These are phyloP conservation scores for Eucalyptus polyanthemos DNA, from an alignment of 345 rosid genomes.

Conservation along the genomic window DNA sequence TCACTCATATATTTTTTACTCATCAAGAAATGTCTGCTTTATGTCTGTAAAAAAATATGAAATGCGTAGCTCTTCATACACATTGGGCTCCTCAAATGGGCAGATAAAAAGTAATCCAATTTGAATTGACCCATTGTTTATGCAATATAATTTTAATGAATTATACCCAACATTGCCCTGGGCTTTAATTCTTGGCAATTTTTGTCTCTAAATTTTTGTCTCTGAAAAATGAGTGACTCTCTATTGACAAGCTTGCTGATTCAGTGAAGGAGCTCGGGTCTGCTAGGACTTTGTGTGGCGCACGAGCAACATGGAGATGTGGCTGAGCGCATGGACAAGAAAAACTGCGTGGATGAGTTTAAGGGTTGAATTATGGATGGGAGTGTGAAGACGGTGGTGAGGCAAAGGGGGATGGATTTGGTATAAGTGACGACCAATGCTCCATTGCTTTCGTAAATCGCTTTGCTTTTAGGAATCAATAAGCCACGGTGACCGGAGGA, in stretches of 20 bases:
- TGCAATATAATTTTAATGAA: fast-evolving
- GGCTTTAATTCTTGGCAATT: not conserved
- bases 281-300: not conserved
- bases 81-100: not conserved
- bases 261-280: not conserved
- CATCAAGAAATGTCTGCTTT: not conserved
- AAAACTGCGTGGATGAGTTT: not conserved
- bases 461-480: not conserved
- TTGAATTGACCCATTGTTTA: not conserved
- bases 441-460: not conserved
- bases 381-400: too few species aligned
- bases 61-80: not conserved
- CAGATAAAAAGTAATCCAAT: too few species aligned
- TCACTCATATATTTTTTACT: not conserved
- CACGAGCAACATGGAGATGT: too few species aligned
- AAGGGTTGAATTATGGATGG: not conserved
- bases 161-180: not conserved
- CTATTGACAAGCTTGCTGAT: not conserved
- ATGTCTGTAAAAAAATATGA: not conserved
- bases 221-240: not conserved
- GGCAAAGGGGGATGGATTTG: too few species aligned
- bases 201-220: not conserved
- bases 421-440: not conserved
- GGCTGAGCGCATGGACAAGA: not conserved
- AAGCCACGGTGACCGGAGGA: not conserved